Base-by-base conservation (phyloP, 1,284 basidiomycete genomes). In the Peniophora sp. region DNA sequence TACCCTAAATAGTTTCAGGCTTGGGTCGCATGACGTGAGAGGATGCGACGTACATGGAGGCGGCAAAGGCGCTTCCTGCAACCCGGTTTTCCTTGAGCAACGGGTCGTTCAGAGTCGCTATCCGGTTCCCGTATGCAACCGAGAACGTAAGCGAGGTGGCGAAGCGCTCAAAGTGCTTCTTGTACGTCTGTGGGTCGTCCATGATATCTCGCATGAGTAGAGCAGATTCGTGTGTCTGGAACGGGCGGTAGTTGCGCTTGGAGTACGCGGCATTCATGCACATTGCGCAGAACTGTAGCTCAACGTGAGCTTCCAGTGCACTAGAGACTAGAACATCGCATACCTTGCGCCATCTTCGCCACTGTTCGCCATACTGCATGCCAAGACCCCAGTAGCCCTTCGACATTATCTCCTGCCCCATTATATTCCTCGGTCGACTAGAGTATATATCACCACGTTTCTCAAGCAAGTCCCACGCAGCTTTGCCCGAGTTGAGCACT, bases 361-460 rank as follows among this genome's bases (percentile, higher is more conserved):
- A 45, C 9, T 22, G 19, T 6, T 45, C 44, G 8, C 44, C 44
- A 23, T 45, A 45, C 20, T 45, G 20, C 44, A 45, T 45, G 22
- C 20, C 20, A 3, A 45, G 23, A 24, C 44, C 44, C 44, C 44
- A 23, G 20, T 23, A 20, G 10, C 22, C 23, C 22, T 16, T 16
- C 23, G 44, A 45, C 19, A 45, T 22, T 5, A 45, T 45, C 23
- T 45, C 44, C 44, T 45, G 44, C 44, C 44, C 44, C 44, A 45
- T 45, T 5, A 45, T 45, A 22, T 22, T 23, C 23, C 44, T 20
- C n/a, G 44, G 44, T 16, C 44, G 44, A n/a, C 44, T 45, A 3
- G 47, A 49, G 49, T 52, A 52, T 6, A 36, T 52, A 11, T 48
- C 51, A 17, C 32, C 27, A 14, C 51, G 22, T 27, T 49, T 52